Evolutionary conservation across 1,139 yeast species (phyloP).

Genomic region (Diutina pseudorugosa): DNA sequence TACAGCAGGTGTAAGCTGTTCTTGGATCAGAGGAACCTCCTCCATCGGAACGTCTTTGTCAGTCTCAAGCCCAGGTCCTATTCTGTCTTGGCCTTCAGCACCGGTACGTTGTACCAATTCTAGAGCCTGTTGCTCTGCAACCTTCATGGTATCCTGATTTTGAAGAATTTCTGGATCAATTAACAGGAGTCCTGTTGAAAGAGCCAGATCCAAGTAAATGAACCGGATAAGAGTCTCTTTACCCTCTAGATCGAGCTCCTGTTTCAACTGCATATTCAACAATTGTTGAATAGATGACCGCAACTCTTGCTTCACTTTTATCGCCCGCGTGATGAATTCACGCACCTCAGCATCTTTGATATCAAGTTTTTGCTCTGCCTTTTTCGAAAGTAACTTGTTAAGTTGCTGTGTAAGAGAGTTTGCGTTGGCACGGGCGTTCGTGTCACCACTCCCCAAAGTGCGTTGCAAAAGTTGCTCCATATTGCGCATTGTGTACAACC

Average conservation of each 20-base stretch:
- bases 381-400: background rate
- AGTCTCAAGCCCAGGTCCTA: background rate
- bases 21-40: background rate
- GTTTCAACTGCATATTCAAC: constrained; percentile 39
- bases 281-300: constrained; percentile 45
- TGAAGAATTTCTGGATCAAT: constrained; percentile 18
- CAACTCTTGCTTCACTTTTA: constrained; percentile 31
- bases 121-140: constrained; percentile 6
- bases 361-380: constrained; percentile 1
- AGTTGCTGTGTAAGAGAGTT: background rate
- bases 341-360: background rate
- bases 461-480: constrained; percentile 35
- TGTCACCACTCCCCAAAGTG: background rate
- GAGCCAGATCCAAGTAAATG: constrained; percentile 56
- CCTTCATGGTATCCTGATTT: background rate
- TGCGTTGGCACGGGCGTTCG: background rate
- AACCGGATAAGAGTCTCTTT: constrained; percentile 61
- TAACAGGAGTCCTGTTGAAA: constrained; percentile 51
- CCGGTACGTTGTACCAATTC: constrained; percentile 14
- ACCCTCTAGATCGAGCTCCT: constrained; percentile 49
- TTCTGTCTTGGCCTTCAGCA: background rate
- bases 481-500: constrained; percentile 59
- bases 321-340: constrained; percentile 32
- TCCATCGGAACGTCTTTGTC: background rate
- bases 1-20: background rate